Base-by-base conservation (phyloP, 2,329 filamentous ascomycete genomes). In the Lasiodiplodia gonubiensis region DNA sequence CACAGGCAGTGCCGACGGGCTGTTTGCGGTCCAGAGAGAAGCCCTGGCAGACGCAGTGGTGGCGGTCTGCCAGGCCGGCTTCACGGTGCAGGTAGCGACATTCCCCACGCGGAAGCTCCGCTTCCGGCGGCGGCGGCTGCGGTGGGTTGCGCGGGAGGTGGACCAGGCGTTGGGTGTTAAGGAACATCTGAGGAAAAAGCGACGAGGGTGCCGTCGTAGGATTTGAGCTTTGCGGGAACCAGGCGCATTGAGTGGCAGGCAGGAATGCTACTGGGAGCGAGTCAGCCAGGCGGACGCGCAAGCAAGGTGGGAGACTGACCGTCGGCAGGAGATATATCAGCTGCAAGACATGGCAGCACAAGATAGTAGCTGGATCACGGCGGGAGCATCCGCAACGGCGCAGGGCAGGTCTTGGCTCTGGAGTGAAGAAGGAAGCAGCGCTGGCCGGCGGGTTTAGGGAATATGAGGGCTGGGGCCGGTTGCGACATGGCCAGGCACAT, bases 21-120 rank as follows among this genome's bases (percentile, higher is more conserved):
- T 75, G 70, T 63, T 78, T 75, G 37, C 46, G 60, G 30, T 75
- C 75, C 4, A 80, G 80, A 14, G 77, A 79, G 74, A 81, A 83
- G 71, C 76, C 78, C 61, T 81, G 80, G 68, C 81, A 83, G n/a
- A 76, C 70, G 71, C 81, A 83, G 68, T 78, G 78, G 71, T 82
- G 74, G 39, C 76, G 74, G 42, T 71, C 64, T 64, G 69, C 70
- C 4, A 70, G 52, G 16, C 74, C 74, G 25, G 72, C 69, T 39
- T 74, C 74, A 18, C 75, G 72, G 33, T 75, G 66, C 39, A 79
- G 73, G 69, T 77, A 79, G 68, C 73, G 72, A 70, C 78, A 79
- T 75, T 79, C 78, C 72, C 78, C 78, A 14, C 77, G 77, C 21
- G 78, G 78, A 27, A 79, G 72, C 65, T 74, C 76, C 37, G 73